Base-by-base conservation (phyloP, 495 filamentous ascomycete genomes). In the Aspergillus baeticus region DNA sequence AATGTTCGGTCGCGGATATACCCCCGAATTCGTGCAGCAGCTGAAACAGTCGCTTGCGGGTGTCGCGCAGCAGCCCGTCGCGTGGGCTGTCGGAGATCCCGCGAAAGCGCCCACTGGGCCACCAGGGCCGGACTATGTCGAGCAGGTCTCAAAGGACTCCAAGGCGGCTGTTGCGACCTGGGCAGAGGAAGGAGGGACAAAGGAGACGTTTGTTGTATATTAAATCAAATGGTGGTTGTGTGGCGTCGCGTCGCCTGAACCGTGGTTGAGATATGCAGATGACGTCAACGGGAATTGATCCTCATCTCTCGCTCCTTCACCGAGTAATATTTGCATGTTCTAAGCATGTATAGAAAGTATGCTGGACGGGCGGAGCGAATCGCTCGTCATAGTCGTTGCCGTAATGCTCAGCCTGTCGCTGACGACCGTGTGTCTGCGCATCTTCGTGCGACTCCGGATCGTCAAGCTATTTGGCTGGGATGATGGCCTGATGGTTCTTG, bases 391-490 rank as follows among this genome's bases (percentile, higher is more conserved):
- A 21, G 66, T 71, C 10, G 68, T 68, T n/a, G 42, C 66, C 10
- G 48, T 71, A 3, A 69, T 73, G 38, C 58, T 73, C 37, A 63
- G 35, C n/a, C 44, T 73, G 11, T 66, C 69, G 0, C 37, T 66
- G 5, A 5, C 65, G 3, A 63, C 63, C 10, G 69, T 72, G 7
- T 43, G 26, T 29, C 48, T 73, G 1, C 61, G 70, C 51, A 61
- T 60, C 26, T 70, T 68, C 51, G 70, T 74, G 29, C 69, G 70
- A 20, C 58, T 66, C 8, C 62, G 54, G 3, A 33, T 72, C 10
- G 66, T 72, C 0, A 59, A 51, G 10, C 63, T 61, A 2, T 74
- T 70, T 47, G 69, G 69, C 4, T 67, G 68, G 60, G 70, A 74
- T 63, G 70, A 74, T 54, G 54, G 31, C 1, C 21, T 60, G 6